Evolutionary conservation across 805 yeast genomes (phyloP).

Genomic region (Metschnikowia amazonensis): DNA sequence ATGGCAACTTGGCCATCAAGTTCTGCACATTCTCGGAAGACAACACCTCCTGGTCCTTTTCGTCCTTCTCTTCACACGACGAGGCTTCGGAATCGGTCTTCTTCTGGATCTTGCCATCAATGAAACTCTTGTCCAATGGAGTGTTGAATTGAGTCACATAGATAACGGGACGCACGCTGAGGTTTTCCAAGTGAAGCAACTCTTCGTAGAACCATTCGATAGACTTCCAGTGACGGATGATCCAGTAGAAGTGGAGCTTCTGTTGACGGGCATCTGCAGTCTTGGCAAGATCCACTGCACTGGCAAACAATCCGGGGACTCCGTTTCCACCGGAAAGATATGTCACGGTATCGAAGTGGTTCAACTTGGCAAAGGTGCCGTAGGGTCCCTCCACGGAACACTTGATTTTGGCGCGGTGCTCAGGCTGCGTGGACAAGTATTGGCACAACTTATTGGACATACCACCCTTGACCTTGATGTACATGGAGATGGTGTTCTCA

Average conservation of each 20-base stretch:
- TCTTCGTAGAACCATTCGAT: conserved; percentile 40
- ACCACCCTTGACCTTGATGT: conserved; percentile 56
- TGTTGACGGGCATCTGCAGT: conserved; percentile 7
- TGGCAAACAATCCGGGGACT: conserved; percentile 51
- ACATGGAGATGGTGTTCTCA: conserved; percentile 39
- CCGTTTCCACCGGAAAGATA: conserved; percentile 66
- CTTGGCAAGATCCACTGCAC: conserved; percentile 31
- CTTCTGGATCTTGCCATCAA: conserved; percentile 10
- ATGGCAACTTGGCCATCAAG: conserved; percentile 26
- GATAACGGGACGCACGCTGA: conserved; percentile 35
- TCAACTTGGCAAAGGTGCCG: conserved; percentile 47
- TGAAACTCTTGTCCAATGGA: conserved; percentile 16
- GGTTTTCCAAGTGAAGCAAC: conserved; percentile 29
- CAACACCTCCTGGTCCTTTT: conserved; percentile 5
- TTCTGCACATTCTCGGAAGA: conserved; percentile 10
- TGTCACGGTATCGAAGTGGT: conserved; percentile 44
- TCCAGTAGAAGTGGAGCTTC: conserved; percentile 33
- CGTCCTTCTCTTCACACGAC: conserved; percentile 8
- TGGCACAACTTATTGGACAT: conserved; percentile 43
- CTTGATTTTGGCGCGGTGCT: conserved; percentile 33
- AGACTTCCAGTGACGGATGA: conserved; percentile 37
- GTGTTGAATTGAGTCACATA: conserved; percentile 25
- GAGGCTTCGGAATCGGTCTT: conserved; percentile 1
- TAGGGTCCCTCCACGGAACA: conserved; percentile 61
- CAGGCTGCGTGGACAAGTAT: conserved; percentile 27